Conservation (phyloP, 805 yeast genomes). For the Saturnispora sekii region DNA sequence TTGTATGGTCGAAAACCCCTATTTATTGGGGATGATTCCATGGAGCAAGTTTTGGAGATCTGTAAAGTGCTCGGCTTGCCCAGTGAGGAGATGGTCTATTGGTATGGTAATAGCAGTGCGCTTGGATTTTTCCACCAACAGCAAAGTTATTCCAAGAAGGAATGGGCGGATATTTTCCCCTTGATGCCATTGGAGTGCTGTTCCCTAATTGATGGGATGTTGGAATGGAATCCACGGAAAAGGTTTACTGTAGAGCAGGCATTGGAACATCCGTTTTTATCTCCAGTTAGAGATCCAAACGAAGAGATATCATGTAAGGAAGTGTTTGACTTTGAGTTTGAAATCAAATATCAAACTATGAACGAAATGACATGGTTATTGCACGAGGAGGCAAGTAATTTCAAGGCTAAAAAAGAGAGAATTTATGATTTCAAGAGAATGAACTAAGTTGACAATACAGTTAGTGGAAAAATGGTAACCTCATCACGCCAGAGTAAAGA, state of each 20-base stretch:
- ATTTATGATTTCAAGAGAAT: slow-evolving; percentile 5
- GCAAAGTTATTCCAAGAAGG: slow-evolving; percentile 31
- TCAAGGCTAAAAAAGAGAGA: slow-evolving; percentile 29
- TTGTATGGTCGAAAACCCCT: slow-evolving; percentile 71
- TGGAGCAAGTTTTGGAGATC: slow-evolving; percentile 64
- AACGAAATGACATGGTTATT: slow-evolving; percentile 39
- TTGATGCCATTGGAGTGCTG: slow-evolving; percentile 35
- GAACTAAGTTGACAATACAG: background rate
- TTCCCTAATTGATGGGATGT: slow-evolving; percentile 42
- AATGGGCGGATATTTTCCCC: slow-evolving; percentile 53
- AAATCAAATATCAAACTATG: slow-evolving; percentile 31
- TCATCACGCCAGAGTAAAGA: background rate
- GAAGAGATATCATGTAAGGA: slow-evolving; percentile 47
- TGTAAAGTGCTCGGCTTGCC: slow-evolving; percentile 68
- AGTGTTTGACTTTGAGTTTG: slow-evolving; percentile 62
- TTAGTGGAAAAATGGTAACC: background rate
- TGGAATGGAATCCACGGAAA: slow-evolving; percentile 54
- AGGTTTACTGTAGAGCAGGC: slow-evolving; percentile 51
- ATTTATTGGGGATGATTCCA: slow-evolving; percentile 64
- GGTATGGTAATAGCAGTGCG: slow-evolving; percentile 38
- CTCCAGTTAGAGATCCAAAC: slow-evolving; percentile 38
- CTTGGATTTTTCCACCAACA: slow-evolving; percentile 38
- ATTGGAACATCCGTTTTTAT: slow-evolving; percentile 47
- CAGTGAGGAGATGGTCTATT: slow-evolving; percentile 31
- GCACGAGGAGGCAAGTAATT: slow-evolving; percentile 42